phyloP scores from a whole-genome alignment of 805 yeast species.

The Yamadazyma endophytica region DNA sequence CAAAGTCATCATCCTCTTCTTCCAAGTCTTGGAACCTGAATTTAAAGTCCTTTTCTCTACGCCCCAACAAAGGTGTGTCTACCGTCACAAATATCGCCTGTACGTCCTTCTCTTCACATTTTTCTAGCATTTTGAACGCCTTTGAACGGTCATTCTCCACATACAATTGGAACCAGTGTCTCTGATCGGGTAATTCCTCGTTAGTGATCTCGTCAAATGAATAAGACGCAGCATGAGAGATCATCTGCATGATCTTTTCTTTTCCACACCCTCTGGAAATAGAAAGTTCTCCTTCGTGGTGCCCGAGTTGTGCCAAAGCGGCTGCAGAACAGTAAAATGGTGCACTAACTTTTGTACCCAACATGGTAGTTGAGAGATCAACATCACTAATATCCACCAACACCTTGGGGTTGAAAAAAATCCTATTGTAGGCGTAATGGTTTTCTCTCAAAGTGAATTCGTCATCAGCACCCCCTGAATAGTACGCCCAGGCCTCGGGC shows the following conservation, averaged over 20 bases:
- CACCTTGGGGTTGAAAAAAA: constrained; percentile 78
- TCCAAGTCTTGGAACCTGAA: constrained; percentile 20
- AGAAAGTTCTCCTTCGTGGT: constrained; percentile 40
- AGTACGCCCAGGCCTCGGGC: constrained; percentile 30
- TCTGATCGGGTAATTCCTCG: constrained; percentile 16
- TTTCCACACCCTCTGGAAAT: constrained; percentile 37
- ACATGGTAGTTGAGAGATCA: constrained; percentile 54
- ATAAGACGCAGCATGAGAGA: constrained; percentile 39
- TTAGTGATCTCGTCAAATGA: constrained; percentile 39
- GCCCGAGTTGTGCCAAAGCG: constrained; percentile 42
- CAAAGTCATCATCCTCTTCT: constrained; percentile 25
- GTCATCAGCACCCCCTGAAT: constrained; percentile 72
- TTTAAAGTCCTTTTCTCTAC: constrained; percentile 48
- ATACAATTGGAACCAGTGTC: constrained; percentile 49
- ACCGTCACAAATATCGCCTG: constrained; percentile 52
- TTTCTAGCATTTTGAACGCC: constrained; percentile 26
- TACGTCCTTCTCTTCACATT: constrained; percentile 36
- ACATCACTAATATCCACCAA: constrained; percentile 69
- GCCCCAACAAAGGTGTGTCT: constrained; percentile 52
- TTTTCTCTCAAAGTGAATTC: constrained; percentile 83
- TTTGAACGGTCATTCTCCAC: constrained; percentile 36
- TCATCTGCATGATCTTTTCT: constrained; percentile 45
- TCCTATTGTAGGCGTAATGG: constrained; percentile 78
- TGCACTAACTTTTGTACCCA: constrained; percentile 28
- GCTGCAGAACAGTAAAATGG: constrained; percentile 51